Base-by-base conservation (phyloP, 2,329 filamentous ascomycete genomes). In the Exophiala sp. region DNA sequence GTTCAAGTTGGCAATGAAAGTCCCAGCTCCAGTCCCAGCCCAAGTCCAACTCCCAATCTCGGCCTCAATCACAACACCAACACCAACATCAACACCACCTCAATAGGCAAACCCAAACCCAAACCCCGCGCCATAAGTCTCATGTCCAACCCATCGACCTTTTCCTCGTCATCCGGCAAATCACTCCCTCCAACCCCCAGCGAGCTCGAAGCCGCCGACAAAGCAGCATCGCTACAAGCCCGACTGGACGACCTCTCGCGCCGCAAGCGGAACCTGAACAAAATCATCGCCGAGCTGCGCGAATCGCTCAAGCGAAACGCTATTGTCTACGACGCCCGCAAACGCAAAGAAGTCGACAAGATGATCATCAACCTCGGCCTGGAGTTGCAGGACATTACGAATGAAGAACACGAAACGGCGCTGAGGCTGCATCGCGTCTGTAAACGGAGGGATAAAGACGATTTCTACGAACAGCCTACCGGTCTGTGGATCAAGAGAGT, bases 401-500 rank as follows among this genome's bases (percentile, higher is more conserved):
- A 81, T 56, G 82, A 91, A 66, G 84, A 89, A 66, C 85, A 91
- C 62, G 86, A 93, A 48, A 69, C 90, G 35, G 87, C 87, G 1
- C 69, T 93, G 61, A 83, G 82, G 66, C 72, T 93, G 47, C 80
- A 87, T 64, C 73, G 85, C 18, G 83, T 85, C 8, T 84, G 86
- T 68, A 90, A 88, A 71, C 78, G 86, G 41, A 75, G 82, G 59
- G 85, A 90, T 60, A 78, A 83, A 56, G 77, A 84, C 45, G 65
- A 69, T 39, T 66, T 65, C 48, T 67, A 68, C 24, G 66, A 66
- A 50, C 59, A 86, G 61, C 80, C 79, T 9, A 83, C 82, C 0
- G 79, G 79, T 23, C 68, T 94, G 8, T 94, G 88, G 88, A 85
- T 94, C 43, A 78, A 83, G 62, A 76, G 88, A 56, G 83, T 89